Percentiles rank a stretch among this genome's conserved stretches.
phyloP scores from a whole-genome alignment of 352 stramenopile species.

The Globisporangium radiosum region DNA sequence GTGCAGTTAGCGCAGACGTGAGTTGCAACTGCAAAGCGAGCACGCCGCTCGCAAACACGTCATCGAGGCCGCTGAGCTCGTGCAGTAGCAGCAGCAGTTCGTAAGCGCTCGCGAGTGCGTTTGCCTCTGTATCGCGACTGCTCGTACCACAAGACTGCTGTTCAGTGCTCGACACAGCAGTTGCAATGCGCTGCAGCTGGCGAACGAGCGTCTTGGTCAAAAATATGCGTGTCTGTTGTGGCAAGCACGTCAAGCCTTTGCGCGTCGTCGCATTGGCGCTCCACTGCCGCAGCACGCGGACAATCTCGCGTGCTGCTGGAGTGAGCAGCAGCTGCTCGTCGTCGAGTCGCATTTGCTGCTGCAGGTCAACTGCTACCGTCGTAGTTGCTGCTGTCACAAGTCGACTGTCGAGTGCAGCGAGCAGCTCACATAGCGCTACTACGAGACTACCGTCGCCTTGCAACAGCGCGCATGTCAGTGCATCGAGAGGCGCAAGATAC shows the following conservation, averaged over 20 bases:
- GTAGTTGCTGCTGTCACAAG: not conserved
- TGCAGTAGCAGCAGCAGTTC: conserved; percentile 1
- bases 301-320: not conserved
- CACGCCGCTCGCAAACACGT: not conserved
- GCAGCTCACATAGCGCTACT: not conserved
- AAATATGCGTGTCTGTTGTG: not conserved
- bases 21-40: not conserved
- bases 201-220: conserved; percentile 1
- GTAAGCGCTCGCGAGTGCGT: not conserved
- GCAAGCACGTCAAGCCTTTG: not conserved
- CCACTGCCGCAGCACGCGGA: conserved; percentile 8
- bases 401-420: not conserved
- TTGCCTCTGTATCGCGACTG: not conserved
- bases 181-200: not conserved
- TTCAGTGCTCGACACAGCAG: not conserved
- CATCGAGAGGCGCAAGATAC: not conserved
- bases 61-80: not conserved
- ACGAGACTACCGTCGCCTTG: not conserved
- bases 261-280: conserved; percentile 1
- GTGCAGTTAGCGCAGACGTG: not conserved
- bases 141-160: not conserved
- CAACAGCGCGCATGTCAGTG: conserved; percentile 2
- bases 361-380: not conserved
- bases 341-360: no score
- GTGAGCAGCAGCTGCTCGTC: not conserved